Evolutionary conservation across 306 rosid species (phyloP).

Genomic region (Medicago lupulina): DNA sequence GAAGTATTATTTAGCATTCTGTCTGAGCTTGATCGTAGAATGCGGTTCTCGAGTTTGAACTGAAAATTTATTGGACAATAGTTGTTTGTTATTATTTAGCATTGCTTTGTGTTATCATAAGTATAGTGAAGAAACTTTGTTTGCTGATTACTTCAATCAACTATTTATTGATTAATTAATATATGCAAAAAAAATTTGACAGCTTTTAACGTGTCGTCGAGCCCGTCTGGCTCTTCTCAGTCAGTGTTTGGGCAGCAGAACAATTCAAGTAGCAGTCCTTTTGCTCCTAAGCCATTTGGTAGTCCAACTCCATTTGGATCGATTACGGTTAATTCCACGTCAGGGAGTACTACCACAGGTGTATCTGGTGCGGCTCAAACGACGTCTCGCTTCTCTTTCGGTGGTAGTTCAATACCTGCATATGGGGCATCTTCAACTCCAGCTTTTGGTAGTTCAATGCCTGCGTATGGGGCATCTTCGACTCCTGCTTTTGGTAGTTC

Average conservation of each 20-base stretch:
- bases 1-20: too few relatives aligned
- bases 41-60: too few relatives aligned
- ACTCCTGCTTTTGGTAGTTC: too few relatives aligned
- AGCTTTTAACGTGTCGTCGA: conserved; percentile 91
- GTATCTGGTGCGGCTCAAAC: conserved; percentile 85
- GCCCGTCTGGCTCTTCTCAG: conserved; percentile 78
- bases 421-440: too few relatives aligned
- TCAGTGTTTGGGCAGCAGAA: conserved; percentile 81
- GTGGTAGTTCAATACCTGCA: too few relatives aligned
- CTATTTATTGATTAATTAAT: conserved; percentile 8
- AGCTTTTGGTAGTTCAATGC: too few relatives aligned
- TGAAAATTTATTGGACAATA: background rate
- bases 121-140: conserved; percentile 10
- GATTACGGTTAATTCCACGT: conserved; percentile 68
- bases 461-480: too few relatives aligned
- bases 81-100: conserved; percentile 7
- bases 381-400: conserved; percentile 75
- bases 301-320: conserved; percentile 79
- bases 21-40: too few relatives aligned
- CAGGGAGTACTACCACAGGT: conserved; percentile 91
- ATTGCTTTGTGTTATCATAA: background rate
- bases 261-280: conserved; percentile 69
- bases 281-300: conserved; percentile 87
- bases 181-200: conserved; percentile 41
- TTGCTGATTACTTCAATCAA: background rate